These are phyloP conservation scores for Kodamaea alishanica DNA, from an alignment of 1,139 yeast species.

Conservation along the genomic window DNA sequence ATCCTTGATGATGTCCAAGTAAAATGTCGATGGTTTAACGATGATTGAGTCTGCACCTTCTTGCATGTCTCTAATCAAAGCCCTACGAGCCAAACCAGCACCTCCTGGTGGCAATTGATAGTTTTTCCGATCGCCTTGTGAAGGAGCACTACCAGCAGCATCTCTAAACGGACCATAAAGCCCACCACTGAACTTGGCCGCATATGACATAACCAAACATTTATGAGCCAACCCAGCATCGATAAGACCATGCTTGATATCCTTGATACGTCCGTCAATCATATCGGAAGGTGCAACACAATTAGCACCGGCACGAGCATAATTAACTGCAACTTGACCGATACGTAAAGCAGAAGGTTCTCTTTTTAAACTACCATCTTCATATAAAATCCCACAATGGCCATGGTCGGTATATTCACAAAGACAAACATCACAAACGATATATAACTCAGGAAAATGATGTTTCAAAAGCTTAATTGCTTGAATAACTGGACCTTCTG, in stretches of 20 bases:
- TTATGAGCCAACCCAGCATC: constrained; percentile 84
- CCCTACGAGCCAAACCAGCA: constrained; percentile 90
- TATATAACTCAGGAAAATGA: constrained; percentile 75
- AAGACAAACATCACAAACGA: constrained; percentile 92
- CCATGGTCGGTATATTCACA: constrained; percentile 98
- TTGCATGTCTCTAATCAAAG: constrained; percentile 73
- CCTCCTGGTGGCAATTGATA: constrained; percentile 95
- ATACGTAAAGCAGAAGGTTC: constrained; percentile 74
- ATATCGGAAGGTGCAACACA: constrained; percentile 97
- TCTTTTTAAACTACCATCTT: constrained; percentile 81
- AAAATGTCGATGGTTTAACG: constrained; percentile 96
- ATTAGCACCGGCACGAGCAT: constrained; percentile 93
- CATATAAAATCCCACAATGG: constrained; percentile 87
- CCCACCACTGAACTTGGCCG: constrained; percentile 90
- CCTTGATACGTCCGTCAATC: constrained; percentile 93
- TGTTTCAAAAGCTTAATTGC: constrained; percentile 63
- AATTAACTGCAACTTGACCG: constrained; percentile 93
- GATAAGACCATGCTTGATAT: constrained; percentile 80
- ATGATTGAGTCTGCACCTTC: constrained; percentile 97
- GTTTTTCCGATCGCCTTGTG: constrained; percentile 85
- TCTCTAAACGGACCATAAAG: constrained; percentile 97
- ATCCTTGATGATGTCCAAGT: constrained; percentile 84
- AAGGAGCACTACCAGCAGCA: constrained; percentile 91
- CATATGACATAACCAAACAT: constrained; percentile 85
- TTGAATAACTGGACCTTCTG: constrained; percentile 88